Evolutionary conservation across 139 green algal genomes (phyloP), one percentile per base, ranked within the genome.

Genomic region (Pseudopediastrum boryanum): DNA sequence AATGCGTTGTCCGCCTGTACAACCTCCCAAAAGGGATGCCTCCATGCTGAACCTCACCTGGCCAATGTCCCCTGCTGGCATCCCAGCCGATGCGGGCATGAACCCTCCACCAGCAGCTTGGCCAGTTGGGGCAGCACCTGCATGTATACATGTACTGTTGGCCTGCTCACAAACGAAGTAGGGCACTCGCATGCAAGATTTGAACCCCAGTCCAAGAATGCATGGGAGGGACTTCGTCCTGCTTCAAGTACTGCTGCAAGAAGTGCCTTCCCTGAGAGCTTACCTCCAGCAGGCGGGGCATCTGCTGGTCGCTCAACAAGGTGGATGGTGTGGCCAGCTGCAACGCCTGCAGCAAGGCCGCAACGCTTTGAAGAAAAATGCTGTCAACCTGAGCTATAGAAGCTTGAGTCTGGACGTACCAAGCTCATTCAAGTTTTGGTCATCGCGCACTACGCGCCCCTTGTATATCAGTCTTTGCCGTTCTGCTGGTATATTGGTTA

Each of bases 301-400:
- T 85, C 83, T 7, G 52, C 39, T 5, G 83, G 74, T 12, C 86
- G 75, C 58, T 93, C 83, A 23, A 94, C 88, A 71, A 94, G 61
- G 77, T 94, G 88, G 38, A 94, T 42, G 1, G 87, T 91, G 69
- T 90, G 74, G 9, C 85, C 86, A 25, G 86, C 69, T 23, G 56
- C 29, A 0, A 94, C 58, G 13, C 85, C 89, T 79, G 82, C 16
- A 2, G 44, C 39, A 8, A 31, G 68, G 62, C 52, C n/a, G 6
- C 8, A 44, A 4, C 27, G 62, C 13, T 23, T 39, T 54, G 33
- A 73, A n/a, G 4, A 33, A 46, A 2, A 29, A 16, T 29, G 39
- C 39, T 3, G 7, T 16, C n/a, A n/a, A n/a, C n/a, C n/a, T n/a
- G n/a, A n/a, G n/a, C n/a, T 19, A 13, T 63, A 23, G 52, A 50